Evolutionary conservation across 208 protist species (phyloP).

Genomic region (Vickermania ingenoplastis): DNA sequence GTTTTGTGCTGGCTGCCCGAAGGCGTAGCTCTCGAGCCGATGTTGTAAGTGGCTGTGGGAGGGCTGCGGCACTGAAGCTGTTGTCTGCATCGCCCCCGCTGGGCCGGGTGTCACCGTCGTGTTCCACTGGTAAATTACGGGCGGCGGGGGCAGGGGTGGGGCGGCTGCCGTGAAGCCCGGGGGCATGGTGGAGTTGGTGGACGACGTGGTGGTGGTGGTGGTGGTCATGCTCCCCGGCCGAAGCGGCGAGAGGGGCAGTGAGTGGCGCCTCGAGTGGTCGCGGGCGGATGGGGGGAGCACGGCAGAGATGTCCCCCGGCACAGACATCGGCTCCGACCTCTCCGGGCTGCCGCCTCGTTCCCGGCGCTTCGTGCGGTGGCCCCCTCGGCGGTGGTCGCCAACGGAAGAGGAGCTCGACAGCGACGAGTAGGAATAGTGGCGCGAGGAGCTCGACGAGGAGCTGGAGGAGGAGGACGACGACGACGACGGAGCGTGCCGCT

Average conservation of each 20-base stretch:
- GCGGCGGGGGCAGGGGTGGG: not conserved
- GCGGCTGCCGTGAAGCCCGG: not conserved
- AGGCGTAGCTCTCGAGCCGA: not conserved
- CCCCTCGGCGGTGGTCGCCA: not conserved
- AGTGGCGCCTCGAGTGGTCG: not conserved
- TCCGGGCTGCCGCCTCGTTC: not conserved
- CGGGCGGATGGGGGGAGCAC: not conserved
- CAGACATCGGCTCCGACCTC: not conserved
- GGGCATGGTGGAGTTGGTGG: not conserved
- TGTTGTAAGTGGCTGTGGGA: not conserved
- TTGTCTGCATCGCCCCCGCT: not conserved
- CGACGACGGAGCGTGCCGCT: not conserved
- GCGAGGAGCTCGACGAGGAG: constrained; percentile 1
- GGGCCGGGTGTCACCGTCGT: not conserved
- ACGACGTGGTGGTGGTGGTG: not conserved
- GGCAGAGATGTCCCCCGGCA: not conserved
- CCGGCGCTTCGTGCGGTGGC: not conserved
- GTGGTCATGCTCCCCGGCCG: not conserved
- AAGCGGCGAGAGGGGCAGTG: not conserved
- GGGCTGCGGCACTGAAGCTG: not conserved
- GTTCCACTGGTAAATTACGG: not conserved
- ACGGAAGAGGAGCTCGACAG: constrained; percentile 1
- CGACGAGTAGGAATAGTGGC: too few relatives aligned
- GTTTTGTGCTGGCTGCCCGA: not conserved
- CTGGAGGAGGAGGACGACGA: not conserved